Conservation (phyloP, 306 rosid species). For the Acacia acuminata region DNA sequence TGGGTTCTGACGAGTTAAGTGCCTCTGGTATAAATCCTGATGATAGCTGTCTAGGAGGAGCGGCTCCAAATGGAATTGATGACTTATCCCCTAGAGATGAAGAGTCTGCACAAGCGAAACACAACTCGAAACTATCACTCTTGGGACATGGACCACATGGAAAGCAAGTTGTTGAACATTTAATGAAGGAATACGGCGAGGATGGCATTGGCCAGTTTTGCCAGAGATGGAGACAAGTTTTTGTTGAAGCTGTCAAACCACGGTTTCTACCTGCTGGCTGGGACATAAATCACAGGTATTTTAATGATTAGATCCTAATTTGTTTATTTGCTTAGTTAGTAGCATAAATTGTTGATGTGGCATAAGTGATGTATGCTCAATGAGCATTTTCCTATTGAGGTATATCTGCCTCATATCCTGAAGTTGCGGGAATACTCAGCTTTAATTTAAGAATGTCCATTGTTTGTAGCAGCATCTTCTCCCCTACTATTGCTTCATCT, state of each 20-base stretch:
- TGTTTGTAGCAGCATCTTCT: not conserved
- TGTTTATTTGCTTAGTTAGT: not conserved
- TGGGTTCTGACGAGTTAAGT: constrained; percentile 28
- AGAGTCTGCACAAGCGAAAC: constrained; percentile 41
- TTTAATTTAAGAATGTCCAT: not conserved
- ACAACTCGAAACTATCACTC: constrained; percentile 68
- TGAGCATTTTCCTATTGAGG: constrained; percentile 8
- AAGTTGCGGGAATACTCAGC: constrained; percentile 2
- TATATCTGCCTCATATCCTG: not conserved
- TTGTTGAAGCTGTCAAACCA: constrained; percentile 79
- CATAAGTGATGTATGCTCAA: constrained; percentile 7
- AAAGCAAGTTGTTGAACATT: constrained; percentile 80
- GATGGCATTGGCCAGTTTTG: constrained; percentile 76
- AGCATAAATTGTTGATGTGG: not conserved
- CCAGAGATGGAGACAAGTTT: constrained; percentile 93
- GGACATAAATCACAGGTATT: constrained; percentile 94
- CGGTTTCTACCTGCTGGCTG: constrained; percentile 90
- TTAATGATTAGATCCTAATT: constrained; percentile 20
- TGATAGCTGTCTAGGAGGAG: constrained; percentile 25
- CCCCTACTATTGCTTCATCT: not conserved
- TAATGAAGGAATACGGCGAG: constrained; percentile 70
- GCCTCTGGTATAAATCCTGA: constrained; percentile 36
- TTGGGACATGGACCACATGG: constrained; percentile 99
- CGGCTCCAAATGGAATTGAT: constrained; percentile 37
- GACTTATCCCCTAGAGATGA: constrained; percentile 32